Evolutionary conservation across 257 asterid species (phyloP).

Genomic region (Ehretia macrophylla): DNA sequence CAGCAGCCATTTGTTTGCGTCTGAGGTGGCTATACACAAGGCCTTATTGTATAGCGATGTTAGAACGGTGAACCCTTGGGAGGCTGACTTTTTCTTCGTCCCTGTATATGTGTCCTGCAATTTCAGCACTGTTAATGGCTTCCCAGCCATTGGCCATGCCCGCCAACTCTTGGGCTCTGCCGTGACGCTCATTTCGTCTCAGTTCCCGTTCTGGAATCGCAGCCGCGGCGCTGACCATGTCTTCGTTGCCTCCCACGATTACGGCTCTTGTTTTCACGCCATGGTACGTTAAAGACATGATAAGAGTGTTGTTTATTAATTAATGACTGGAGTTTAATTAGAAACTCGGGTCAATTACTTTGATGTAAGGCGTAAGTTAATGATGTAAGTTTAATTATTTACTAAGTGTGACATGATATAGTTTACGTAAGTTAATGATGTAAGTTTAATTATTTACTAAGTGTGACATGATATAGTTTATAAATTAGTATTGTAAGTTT

Average conservation of each 20-base stretch:
- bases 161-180: slow-evolving; percentile 58
- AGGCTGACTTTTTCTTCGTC: slow-evolving; percentile 86
- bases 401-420: too few species aligned
- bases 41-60: slow-evolving; percentile 44
- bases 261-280: slow-evolving; percentile 93
- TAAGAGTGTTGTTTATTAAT: not conserved
- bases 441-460: too few species aligned
- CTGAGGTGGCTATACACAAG: slow-evolving; percentile 84
- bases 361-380: too few species aligned
- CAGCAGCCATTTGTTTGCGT: slow-evolving; percentile 66
- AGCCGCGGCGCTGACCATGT: slow-evolving; percentile 83
- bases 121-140: slow-evolving; percentile 85
- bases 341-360: too few species aligned
- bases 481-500: too few species aligned
- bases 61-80: slow-evolving; percentile 54
- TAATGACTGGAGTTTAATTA: not conserved
- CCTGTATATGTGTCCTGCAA: slow-evolving; percentile 90
- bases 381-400: too few species aligned
- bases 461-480: too few species aligned
- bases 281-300: slow-evolving; percentile 35
- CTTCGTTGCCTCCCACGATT: slow-evolving; percentile 93
- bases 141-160: slow-evolving; percentile 92
- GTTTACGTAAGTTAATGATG: too few species aligned
- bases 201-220: slow-evolving; percentile 81
- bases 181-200: slow-evolving; percentile 37